A percentile compares a stretch with the other conserved stretches of the same genome.
Conservation (phyloP, 257 asterid genomes). For the Solanum pimpinellifolium region DNA sequence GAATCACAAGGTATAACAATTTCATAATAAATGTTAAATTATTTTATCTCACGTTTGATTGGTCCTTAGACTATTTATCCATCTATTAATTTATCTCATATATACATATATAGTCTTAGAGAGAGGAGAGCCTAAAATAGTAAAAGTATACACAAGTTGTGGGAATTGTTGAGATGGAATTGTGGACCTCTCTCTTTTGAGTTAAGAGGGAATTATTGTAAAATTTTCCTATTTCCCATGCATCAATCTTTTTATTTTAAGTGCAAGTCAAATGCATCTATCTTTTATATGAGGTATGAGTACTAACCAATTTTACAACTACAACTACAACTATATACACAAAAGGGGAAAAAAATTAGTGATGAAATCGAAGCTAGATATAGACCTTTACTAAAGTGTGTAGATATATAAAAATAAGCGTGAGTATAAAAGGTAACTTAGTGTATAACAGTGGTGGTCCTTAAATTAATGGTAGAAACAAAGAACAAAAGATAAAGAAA, state of each 20-base stretch:
- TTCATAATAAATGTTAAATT: too few relatives aligned
- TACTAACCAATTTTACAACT: background rate
- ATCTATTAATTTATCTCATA: too few relatives aligned
- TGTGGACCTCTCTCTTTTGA: background rate
- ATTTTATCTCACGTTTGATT: too few relatives aligned
- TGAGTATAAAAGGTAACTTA: conserved; percentile 27
- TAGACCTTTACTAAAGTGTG: conserved; percentile 22
- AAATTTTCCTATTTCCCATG: background rate
- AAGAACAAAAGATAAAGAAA: conserved; percentile 8
- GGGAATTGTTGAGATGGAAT: background rate
- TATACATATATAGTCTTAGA: background rate
- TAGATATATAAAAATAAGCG: conserved; percentile 19
- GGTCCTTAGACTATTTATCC: too few relatives aligned
- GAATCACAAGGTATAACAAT: too few relatives aligned
- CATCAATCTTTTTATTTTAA: background rate
- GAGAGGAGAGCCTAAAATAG: too few relatives aligned
- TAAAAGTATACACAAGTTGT: background rate
- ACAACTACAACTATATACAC: background rate
- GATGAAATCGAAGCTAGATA: conserved; percentile 8
- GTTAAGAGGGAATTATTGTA: background rate
- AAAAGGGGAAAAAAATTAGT: background rate
- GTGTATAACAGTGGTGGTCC: conserved; percentile 65
- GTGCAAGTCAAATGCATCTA: background rate
- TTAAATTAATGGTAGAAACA: conserved; percentile 14
- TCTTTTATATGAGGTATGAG: background rate